Percentiles rank a stretch among this genome's conserved stretches.
Evolutionary conservation across 2,329 filamentous ascomycete genomes (phyloP).

Genomic region (Paraconiothyrium sp.): DNA sequence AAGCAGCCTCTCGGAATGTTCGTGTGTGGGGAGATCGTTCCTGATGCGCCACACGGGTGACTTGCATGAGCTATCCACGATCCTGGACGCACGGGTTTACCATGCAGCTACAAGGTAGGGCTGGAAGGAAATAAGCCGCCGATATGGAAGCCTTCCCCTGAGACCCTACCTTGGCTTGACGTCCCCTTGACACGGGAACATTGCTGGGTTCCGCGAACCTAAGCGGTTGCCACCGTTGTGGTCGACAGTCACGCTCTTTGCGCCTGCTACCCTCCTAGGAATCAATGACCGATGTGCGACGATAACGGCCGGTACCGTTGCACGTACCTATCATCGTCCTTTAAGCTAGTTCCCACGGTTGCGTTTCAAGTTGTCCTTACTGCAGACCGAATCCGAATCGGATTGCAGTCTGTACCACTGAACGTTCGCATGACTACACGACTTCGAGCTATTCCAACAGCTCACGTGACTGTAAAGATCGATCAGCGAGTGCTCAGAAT

Average conservation of each 20-base stretch:
- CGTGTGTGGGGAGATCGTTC: constrained; percentile 38
- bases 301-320: constrained; percentile 36
- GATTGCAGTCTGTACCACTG: constrained; percentile 34
- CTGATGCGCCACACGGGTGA: constrained; percentile 39
- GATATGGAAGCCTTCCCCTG: neutral
- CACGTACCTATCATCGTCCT: constrained; percentile 28
- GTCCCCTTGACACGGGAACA: constrained; percentile 10
- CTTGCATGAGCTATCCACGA: constrained; percentile 37
- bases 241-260: constrained; percentile 9
- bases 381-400: constrained; percentile 30
- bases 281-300: constrained; percentile 42
- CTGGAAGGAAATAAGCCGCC: neutral
- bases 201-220: constrained; percentile 9
- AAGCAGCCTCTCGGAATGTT: constrained; percentile 37
- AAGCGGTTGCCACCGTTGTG: constrained; percentile 18
- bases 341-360: constrained; percentile 26
- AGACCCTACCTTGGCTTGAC: constrained; percentile 10
- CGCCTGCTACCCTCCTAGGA: constrained; percentile 17
- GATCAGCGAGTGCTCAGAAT: constrained; percentile 26
- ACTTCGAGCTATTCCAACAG: constrained; percentile 12
- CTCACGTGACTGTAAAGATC: constrained; percentile 30
- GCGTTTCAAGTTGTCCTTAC: constrained; percentile 38
- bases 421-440: constrained; percentile 24
- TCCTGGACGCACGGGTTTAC: constrained; percentile 23
- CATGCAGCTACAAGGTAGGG: constrained; percentile 17